Percentiles rank a stretch among this genome's conserved stretches.
Evolutionary conservation across 805 yeast genomes (phyloP).

Genomic region (Metschnikowia corniflorae): DNA sequence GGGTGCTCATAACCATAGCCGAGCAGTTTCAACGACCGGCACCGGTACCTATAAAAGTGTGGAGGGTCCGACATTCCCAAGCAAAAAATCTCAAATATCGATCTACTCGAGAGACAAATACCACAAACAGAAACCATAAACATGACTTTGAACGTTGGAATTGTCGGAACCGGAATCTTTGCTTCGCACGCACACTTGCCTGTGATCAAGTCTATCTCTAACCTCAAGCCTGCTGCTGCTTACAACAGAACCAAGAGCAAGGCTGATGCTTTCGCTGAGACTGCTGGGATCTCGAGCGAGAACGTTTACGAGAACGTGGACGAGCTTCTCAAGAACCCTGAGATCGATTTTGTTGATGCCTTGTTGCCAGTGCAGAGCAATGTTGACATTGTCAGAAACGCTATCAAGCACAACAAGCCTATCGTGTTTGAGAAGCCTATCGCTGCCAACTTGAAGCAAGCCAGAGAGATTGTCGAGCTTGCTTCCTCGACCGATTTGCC

Average conservation of each 20-base stretch:
- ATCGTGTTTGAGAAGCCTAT: conserved; percentile 86
- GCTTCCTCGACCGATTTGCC: conserved; percentile 62
- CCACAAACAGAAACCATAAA: background rate
- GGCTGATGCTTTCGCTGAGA: conserved; percentile 73
- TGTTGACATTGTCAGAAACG: conserved; percentile 61
- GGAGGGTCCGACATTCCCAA: background rate
- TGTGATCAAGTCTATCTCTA: conserved; percentile 49
- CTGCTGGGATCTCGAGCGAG: conserved; percentile 47
- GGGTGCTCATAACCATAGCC: too few species aligned
- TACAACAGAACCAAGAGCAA: conserved; percentile 81
- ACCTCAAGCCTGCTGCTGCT: conserved; percentile 61
- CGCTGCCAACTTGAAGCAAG: conserved; percentile 81
- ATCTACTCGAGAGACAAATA: background rate
- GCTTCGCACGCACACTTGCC: conserved; percentile 86
- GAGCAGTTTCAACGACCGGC: too few species aligned
- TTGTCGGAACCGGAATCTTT: conserved; percentile 84
- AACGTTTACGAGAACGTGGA: conserved; percentile 62
- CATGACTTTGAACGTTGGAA: conserved; percentile 50
- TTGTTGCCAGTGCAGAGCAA: conserved; percentile 86
- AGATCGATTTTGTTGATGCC: conserved; percentile 76
- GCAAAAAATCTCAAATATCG: background rate
- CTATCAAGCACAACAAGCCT: conserved; percentile 73
- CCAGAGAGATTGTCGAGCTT: conserved; percentile 70
- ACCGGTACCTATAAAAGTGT: too few species aligned
- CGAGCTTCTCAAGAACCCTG: conserved; percentile 59